These are phyloP conservation scores for Biscutella laevigata DNA, from an alignment of 441 rosid genomes.

Conservation along the genomic window DNA sequence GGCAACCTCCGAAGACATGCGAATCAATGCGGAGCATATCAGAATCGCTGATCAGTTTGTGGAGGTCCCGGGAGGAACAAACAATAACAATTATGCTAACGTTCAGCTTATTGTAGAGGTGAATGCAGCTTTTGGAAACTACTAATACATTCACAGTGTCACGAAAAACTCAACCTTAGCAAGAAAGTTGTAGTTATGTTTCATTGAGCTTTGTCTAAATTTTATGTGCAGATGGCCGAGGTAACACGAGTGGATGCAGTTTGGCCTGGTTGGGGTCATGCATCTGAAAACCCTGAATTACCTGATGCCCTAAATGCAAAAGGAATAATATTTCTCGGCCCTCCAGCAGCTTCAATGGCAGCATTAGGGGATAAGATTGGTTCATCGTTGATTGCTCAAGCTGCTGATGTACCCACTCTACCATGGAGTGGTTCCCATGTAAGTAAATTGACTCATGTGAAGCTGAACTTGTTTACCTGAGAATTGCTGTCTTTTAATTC, in stretches of 20 bases:
- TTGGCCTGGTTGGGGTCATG: constrained; percentile 99
- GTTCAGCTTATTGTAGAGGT: constrained; percentile 99
- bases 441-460: constrained; percentile 19
- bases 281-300: constrained; percentile 97
- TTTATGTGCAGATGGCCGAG: constrained; percentile 80
- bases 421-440: constrained; percentile 99
- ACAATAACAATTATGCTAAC: constrained; percentile 97
- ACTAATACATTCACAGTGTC: not conserved
- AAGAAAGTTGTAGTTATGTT: not conserved
- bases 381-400: constrained; percentile 98
- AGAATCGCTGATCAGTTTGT: constrained; percentile 99
- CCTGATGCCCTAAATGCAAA: constrained; percentile 87
- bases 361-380: constrained; percentile 99
- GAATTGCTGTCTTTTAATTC: constrained; percentile 13
- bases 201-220: constrained; percentile 11
- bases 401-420: constrained; percentile 96
- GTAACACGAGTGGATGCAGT: constrained; percentile 97
- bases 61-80: constrained; percentile 99
- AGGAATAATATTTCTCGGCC: constrained; percentile 93
- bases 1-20: constrained; percentile 99
- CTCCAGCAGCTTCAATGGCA: constrained; percentile 85
- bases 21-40: constrained; percentile 98
- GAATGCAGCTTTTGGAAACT: constrained; percentile 11
- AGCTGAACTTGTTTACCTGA: constrained; percentile 8
- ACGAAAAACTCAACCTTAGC: not conserved